Conservation (phyloP, 2,329 filamentous ascomycete species). For the Lasiodiplodia gonubiensis region DNA sequence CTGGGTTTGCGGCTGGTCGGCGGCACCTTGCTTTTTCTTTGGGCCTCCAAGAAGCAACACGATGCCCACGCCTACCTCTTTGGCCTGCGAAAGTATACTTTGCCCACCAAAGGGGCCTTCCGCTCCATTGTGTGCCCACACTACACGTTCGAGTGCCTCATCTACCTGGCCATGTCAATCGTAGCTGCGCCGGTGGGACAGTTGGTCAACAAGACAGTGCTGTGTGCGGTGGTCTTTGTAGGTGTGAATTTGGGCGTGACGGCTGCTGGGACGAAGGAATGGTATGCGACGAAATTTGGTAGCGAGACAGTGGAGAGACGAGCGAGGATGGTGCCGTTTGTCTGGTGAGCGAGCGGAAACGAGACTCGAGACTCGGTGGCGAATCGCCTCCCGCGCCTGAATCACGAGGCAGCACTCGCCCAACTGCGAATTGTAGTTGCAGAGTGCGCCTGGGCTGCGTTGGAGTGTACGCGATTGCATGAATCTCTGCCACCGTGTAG, state of each 20-base stretch:
- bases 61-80: constrained; percentile 58
- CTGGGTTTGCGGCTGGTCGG: constrained; percentile 9
- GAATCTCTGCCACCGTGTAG: not conserved
- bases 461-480: not conserved
- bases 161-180: constrained; percentile 81
- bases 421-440: not conserved
- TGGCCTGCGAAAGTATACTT: constrained; percentile 65
- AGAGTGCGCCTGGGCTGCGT: not conserved
- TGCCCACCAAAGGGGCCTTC: constrained; percentile 78
- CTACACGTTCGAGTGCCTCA: constrained; percentile 84
- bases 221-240: constrained; percentile 75
- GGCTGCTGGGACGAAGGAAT: constrained; percentile 75
- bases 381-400: not conserved
- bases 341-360: constrained; percentile 44
- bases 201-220: constrained; percentile 73
- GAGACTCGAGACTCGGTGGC: not conserved
- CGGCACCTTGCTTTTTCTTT: constrained; percentile 65
- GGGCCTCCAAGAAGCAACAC: constrained; percentile 76
- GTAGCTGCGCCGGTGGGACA: constrained; percentile 71
- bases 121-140: constrained; percentile 79
- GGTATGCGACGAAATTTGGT: constrained; percentile 81
- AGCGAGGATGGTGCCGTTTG: constrained; percentile 78
- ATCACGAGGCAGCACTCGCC: not conserved
- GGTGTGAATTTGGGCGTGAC: constrained; percentile 80
- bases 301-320: constrained; percentile 63